Base-by-base conservation (phyloP, 345 rosid species). In the Trapa bicornis region DNA sequence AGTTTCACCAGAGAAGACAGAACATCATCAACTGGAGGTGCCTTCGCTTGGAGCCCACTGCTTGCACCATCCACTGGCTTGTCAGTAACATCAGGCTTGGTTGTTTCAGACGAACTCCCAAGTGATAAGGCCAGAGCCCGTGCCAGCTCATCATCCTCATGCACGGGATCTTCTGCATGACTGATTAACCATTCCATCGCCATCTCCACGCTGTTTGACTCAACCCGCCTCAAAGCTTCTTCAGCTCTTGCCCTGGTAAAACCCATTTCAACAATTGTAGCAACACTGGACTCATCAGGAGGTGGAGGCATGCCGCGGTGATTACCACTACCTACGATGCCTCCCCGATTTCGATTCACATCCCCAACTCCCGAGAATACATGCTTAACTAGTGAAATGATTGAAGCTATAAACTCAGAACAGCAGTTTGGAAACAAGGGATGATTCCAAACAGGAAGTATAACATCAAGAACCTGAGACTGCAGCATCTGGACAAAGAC, bases 111-210 rank as follows among this genome's bases (percentile, higher is more conserved):
- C 41, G 98, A 89, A 77, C 67, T 93, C 68, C 98, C 98, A 50
- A 93, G 87, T 69, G 97, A 93, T 29, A 93, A 74, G 65, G 98
- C 97, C 77, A 93, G 92, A 47, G 98, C 98, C 54, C 84, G 91
- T 66, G 98, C 98, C 69, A 93, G 80, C 75, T 93, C 97, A 79
- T 93, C 98, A 82, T 93, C 96, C 80, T 93, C 98, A 79, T 88
- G 98, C 75, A 87, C 94, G 76, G 84, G 90, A 77, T 90, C 96
- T 67, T 93, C 97, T 61, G 86, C 80, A 80, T 93, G 91, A 80
- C 76, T 87, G 77, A 85, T 75, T 68, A 93, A 72, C 97, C 97
- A 93, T 75, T 93, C 98, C 92, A 86, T 93, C 39, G 98, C 98
- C 91, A 93, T 79, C 75, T 90, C 98, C 68, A 93, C 97, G 82